These are phyloP conservation scores for Yamadazyma epiphylla DNA, from an alignment of 1,139 yeast genomes.

Conservation along the genomic window DNA sequence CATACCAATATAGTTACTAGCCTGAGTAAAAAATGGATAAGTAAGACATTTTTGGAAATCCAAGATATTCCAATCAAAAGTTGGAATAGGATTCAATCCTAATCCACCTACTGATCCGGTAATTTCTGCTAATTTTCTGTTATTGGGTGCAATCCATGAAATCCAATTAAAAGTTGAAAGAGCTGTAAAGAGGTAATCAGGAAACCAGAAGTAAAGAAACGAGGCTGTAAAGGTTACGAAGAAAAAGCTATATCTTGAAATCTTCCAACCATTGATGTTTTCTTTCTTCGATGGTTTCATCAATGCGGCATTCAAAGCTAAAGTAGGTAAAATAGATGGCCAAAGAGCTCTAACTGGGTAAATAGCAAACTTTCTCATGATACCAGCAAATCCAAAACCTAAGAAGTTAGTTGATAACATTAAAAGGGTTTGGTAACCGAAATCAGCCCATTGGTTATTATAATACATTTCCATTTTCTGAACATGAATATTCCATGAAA, in stretches of 20 bases:
- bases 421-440: conserved; percentile 47
- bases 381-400: conserved; percentile 61
- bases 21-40: conserved; percentile 43
- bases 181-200: conserved; percentile 48
- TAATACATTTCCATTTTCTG: conserved; percentile 40
- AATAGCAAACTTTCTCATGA: conserved; percentile 49
- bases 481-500: conserved; percentile 38
- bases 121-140: conserved; percentile 48
- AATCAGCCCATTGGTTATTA: conserved; percentile 37
- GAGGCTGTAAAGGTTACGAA: conserved; percentile 29
- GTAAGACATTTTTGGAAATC: conserved; percentile 15
- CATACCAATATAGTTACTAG: conserved; percentile 38
- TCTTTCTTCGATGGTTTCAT: conserved; percentile 36
- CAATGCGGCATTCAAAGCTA: conserved; percentile 53
- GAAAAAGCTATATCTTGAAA: conserved; percentile 47
- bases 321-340: conserved; percentile 50
- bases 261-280: conserved; percentile 50
- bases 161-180: conserved; percentile 57
- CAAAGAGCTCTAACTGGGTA: conserved; percentile 53
- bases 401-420: conserved; percentile 50
- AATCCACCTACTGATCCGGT: conserved; percentile 51
- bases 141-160: conserved; percentile 59
- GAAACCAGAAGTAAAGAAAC: conserved; percentile 56
- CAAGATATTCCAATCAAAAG: conserved; percentile 46
- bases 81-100: conserved; percentile 52